Conservation (phyloP, 805 yeast species). For the Komagataella ulmi region DNA sequence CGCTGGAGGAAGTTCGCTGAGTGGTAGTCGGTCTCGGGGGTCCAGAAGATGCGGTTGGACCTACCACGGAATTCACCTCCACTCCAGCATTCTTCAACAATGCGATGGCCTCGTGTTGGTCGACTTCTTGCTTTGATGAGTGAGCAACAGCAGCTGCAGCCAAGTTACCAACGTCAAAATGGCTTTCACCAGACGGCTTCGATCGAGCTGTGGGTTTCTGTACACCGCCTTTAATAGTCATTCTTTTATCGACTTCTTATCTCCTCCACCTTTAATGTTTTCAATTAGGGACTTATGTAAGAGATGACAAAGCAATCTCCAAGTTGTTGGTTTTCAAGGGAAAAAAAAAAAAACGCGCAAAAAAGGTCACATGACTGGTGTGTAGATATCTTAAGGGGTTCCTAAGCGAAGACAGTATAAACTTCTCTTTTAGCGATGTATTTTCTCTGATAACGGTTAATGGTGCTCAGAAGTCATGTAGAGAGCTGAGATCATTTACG, state of each 20-base stretch:
- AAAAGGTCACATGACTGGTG: not conserved
- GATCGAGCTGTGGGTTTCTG: not conserved
- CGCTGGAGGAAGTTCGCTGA: not conserved
- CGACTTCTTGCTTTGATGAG: not conserved
- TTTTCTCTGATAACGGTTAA: no score
- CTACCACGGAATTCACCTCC: not conserved
- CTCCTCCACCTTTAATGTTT: not conserved
- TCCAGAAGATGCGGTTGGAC: not conserved
- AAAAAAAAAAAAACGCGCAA: not conserved
- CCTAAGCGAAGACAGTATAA: no score
- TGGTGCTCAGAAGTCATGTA: no score
- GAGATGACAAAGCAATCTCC: not conserved
- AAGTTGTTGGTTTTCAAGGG: not conserved
- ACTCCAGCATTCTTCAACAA: not conserved
- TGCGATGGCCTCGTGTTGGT: not conserved
- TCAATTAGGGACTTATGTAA: not conserved
- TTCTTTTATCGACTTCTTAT: not conserved
- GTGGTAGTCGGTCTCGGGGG: not conserved
- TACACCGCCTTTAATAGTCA: not conserved
- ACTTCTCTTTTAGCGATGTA: no score
- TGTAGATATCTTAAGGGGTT: no score
- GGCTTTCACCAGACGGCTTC: not conserved
- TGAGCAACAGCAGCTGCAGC: not conserved
- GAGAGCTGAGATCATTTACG: no score
- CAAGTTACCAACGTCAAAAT: not conserved